phyloP scores from a whole-genome alignment of 1,284 basidiomycete species.

The Leccinum angustisporum region DNA sequence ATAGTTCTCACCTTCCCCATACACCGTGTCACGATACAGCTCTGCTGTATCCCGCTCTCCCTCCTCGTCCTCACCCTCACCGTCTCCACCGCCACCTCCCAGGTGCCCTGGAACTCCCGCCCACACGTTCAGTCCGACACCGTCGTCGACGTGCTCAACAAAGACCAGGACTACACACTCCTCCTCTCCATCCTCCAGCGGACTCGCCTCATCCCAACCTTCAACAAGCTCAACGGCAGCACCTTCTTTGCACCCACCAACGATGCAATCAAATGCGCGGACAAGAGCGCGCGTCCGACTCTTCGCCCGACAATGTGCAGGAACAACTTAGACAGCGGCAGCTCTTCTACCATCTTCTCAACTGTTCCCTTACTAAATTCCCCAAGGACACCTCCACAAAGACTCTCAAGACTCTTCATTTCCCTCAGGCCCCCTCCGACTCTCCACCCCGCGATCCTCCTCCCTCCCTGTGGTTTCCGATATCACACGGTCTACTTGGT shows the following conservation, averaged over 20 bases:
- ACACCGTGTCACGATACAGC: slow-evolving; percentile 33
- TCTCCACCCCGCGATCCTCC: slow-evolving; percentile 66
- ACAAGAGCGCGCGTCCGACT: slow-evolving; percentile 39
- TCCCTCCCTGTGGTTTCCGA: slow-evolving; percentile 81
- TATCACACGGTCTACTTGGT: slow-evolving; percentile 80
- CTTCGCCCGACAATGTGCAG: slow-evolving; percentile 78
- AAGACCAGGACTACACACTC: slow-evolving; percentile 77
- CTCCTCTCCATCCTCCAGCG: slow-evolving; percentile 83
- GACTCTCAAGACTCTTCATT: slow-evolving; percentile 68
- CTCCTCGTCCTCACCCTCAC: slow-evolving; percentile 36
- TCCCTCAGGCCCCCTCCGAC: slow-evolving; percentile 55
- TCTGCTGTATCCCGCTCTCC: slow-evolving; percentile 38
- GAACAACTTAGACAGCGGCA: slow-evolving; percentile 79
- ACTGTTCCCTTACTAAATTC: slow-evolving; percentile 62
- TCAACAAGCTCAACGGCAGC: slow-evolving; percentile 80
- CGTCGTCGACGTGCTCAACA: slow-evolving; percentile 77
- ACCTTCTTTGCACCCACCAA: slow-evolving; percentile 97
- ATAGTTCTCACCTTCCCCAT: background rate
- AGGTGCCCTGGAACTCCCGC: slow-evolving; percentile 32
- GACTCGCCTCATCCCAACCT: slow-evolving; percentile 85
- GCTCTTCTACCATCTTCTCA: slow-evolving; percentile 93
- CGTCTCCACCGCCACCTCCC: slow-evolving; percentile 30
- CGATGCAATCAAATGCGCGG: slow-evolving; percentile 69
- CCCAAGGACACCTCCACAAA: slow-evolving; percentile 43
- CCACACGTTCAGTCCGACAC: slow-evolving; percentile 37